Evolutionary conservation across 768 basidiomycete species (phyloP).

Genomic region (Pleurotus tuber-regium): DNA sequence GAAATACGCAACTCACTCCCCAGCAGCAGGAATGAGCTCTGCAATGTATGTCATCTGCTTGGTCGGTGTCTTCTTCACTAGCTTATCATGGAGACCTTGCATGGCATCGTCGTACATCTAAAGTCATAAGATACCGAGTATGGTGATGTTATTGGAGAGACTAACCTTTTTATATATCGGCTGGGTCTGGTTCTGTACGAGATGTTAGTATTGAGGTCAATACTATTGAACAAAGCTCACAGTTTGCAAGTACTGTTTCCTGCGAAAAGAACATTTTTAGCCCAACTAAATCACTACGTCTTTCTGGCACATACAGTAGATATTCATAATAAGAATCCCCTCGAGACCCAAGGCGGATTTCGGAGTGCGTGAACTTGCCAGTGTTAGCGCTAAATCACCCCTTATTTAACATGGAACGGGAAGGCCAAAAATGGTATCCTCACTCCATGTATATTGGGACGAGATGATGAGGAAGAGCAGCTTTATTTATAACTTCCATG

Average conservation of each 20-base stretch:
- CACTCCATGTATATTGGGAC: conserved; percentile 73
- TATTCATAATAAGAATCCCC: conserved; percentile 86
- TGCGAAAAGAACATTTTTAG: conserved; percentile 9
- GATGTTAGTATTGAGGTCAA: not conserved
- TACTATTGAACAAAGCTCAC: conserved; percentile 24
- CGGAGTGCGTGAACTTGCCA: conserved; percentile 35
- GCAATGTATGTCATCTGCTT: conserved; percentile 70
- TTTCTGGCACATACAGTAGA: conserved; percentile 42
- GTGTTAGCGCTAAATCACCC: conserved; percentile 17
- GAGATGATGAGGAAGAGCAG: conserved; percentile 52
- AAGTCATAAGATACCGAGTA: not conserved
- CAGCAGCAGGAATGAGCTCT: conserved; percentile 79
- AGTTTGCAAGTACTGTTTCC: conserved; percentile 68
- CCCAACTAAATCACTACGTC: not conserved
- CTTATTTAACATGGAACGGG: too few species aligned
- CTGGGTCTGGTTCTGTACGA: conserved; percentile 51
- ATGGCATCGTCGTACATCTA: conserved; percentile 78
- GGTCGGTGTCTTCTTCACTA: conserved; percentile 50
- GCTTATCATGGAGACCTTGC: conserved; percentile 59
- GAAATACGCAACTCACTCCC: conserved; percentile 56
- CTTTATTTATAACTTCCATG: conserved; percentile 56
- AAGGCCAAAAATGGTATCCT: conserved; percentile 12
- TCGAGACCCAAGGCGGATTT: conserved; percentile 73
- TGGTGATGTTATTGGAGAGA: not conserved
- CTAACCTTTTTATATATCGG: conserved; percentile 56